Evolutionary conservation across 768 basidiomycete genomes (phyloP).

Genomic region (Termitomyces eurrhizus): DNA sequence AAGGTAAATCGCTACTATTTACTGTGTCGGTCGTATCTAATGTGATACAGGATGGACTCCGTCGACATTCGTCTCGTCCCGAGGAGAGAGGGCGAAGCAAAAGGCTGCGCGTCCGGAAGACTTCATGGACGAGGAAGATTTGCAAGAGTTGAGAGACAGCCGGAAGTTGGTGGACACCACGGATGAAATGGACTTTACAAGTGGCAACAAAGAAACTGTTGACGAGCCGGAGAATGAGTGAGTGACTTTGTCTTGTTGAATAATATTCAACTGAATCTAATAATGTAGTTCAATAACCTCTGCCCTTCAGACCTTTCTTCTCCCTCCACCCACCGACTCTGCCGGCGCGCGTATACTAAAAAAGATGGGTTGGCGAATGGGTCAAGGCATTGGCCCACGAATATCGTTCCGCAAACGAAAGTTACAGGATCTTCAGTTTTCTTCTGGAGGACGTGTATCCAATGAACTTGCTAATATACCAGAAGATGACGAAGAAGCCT

Average conservation of each 20-base stretch:
- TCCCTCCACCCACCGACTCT: conserved; percentile 74
- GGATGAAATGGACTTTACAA: conserved; percentile 69
- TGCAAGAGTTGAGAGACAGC: conserved; percentile 75
- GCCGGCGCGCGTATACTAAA: conserved; percentile 81
- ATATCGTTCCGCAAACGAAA: conserved; percentile 73
- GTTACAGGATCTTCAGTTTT: conserved; percentile 58
- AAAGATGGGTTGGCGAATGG: conserved; percentile 94
- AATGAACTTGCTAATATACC: conserved; percentile 33
- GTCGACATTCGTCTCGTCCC: conserved; percentile 87
- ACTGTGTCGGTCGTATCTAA: neutral
- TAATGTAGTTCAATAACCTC: conserved; percentile 53
- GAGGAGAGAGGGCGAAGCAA: conserved; percentile 66
- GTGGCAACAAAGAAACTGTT: conserved; percentile 43
- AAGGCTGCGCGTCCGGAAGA: conserved; percentile 73
- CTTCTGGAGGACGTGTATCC: conserved; percentile 25
- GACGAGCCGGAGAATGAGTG: conserved; percentile 54
- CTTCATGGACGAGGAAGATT: conserved; percentile 99
- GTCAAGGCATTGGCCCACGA: conserved; percentile 92
- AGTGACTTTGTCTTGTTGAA: conserved; percentile 21
- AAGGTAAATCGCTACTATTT: conserved; percentile 51
- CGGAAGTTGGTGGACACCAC: conserved; percentile 74
- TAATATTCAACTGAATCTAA: conserved; percentile 1
- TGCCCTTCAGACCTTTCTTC: conserved; percentile 60
- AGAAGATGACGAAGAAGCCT: conserved; percentile 76
- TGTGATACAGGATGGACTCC: conserved; percentile 85